Conservation (phyloP, 2,329 filamentous ascomycete genomes). For the Cordyceps cateniannulata region DNA sequence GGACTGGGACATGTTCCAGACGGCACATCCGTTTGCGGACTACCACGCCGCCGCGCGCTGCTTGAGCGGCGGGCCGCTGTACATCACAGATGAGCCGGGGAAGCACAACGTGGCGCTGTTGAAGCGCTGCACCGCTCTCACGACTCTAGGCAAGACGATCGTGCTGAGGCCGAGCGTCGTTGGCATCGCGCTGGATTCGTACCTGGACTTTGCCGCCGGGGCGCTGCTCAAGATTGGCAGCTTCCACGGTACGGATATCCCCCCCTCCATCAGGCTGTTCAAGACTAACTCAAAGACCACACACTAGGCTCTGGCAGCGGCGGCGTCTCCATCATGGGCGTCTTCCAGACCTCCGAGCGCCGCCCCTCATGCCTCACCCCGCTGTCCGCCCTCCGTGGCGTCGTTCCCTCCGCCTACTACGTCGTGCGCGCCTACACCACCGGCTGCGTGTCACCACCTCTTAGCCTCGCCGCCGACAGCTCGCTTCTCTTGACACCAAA, state of each 20-base stretch:
- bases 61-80: slow-evolving; percentile 85
- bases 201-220: slow-evolving; percentile 68
- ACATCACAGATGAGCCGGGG: slow-evolving; percentile 86
- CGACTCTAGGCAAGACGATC: slow-evolving; percentile 64
- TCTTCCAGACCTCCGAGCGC: slow-evolving; percentile 9
- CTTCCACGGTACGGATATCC: slow-evolving; percentile 56
- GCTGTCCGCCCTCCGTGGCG: slow-evolving; percentile 2
- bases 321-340: slow-evolving; percentile 54
- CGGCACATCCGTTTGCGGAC: slow-evolving; percentile 58
- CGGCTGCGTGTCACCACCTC: neutral
- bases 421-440: slow-evolving; percentile 9
- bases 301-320: slow-evolving; percentile 42
- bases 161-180: slow-evolving; percentile 72
- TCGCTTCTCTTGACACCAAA: slow-evolving; percentile 21
- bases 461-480: neutral
- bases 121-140: slow-evolving; percentile 71
- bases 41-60: slow-evolving; percentile 90
- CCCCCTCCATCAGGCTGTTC: neutral
- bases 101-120: slow-evolving; percentile 72
- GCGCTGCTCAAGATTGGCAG: slow-evolving; percentile 70
- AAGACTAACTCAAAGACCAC: neutral
- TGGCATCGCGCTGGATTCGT: slow-evolving; percentile 67
- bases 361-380: neutral
- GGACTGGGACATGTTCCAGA: slow-evolving; percentile 72
- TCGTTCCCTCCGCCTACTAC: neutral